phyloP scores from a whole-genome alignment of 768 basidiomycete genomes.

The Agrocybe pediades region DNA sequence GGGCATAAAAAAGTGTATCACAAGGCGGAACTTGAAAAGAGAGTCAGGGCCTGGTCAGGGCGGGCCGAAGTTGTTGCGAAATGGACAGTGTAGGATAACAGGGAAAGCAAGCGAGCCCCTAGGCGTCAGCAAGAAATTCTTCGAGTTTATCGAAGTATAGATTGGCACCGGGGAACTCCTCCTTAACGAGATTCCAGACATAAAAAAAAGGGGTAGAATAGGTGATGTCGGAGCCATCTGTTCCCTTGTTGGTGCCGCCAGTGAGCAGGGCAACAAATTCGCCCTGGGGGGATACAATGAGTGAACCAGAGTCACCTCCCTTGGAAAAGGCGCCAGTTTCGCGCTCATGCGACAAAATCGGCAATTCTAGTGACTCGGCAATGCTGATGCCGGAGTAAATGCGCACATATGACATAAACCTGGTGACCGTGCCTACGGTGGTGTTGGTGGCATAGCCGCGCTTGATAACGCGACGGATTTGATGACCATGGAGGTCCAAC shows the following conservation, averaged over 20 bases:
- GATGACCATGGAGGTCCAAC: constrained; percentile 15
- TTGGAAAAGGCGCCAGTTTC: constrained; percentile 31
- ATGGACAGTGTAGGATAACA: no score
- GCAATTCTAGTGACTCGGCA: constrained; percentile 25
- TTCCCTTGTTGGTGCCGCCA: constrained; percentile 12
- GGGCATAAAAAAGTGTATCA: no score
- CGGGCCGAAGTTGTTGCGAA: no score
- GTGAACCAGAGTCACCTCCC: constrained; percentile 38
- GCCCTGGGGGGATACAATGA: constrained; percentile 30
- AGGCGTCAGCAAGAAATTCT: background rate
- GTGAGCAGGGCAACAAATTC: constrained; percentile 30
- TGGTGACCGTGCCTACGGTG: constrained; percentile 37
- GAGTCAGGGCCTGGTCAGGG: no score
- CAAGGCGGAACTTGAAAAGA: no score
- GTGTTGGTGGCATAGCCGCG: constrained; percentile 32
- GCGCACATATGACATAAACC: constrained; percentile 34
- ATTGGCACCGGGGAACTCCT: constrained; percentile 25
- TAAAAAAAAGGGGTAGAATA: constrained; percentile 34
- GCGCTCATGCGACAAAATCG: constrained; percentile 25
- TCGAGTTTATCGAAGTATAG: constrained; percentile 14
- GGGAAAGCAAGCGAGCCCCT: no score
- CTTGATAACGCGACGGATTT: constrained; percentile 37
- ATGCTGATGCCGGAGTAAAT: constrained; percentile 22
- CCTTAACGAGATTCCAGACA: constrained; percentile 25
- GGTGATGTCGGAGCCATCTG: constrained; percentile 29